Evolutionary conservation across 495 filamentous ascomycete species (phyloP).

Genomic region (Glonium stellatum): DNA sequence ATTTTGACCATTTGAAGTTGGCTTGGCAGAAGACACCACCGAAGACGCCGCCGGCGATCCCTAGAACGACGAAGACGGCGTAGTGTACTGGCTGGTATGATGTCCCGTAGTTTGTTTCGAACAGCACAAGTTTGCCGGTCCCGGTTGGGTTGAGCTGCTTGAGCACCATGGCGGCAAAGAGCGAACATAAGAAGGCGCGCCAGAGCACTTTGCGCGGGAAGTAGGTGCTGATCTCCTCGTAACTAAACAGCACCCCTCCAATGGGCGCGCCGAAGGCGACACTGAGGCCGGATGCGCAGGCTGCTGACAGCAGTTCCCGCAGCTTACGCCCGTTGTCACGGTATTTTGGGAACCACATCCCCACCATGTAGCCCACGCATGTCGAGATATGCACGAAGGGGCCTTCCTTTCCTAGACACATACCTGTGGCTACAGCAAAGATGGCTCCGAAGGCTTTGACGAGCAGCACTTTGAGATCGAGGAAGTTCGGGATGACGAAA

Average conservation of each 20-base stretch:
- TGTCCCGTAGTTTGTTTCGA: slow-evolving; percentile 52
- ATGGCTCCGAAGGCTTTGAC: slow-evolving; percentile 51
- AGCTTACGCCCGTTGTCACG: slow-evolving; percentile 47
- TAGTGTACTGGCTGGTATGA: slow-evolving; percentile 49
- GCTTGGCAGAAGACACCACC: slow-evolving; percentile 52
- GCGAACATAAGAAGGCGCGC: slow-evolving; percentile 52
- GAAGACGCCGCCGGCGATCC: slow-evolving; percentile 49
- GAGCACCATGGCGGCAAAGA: slow-evolving; percentile 47
- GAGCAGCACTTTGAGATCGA: slow-evolving; percentile 48
- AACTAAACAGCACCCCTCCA: slow-evolving; percentile 52
- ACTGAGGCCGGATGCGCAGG: slow-evolving; percentile 48
- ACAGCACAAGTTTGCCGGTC: slow-evolving; percentile 53
- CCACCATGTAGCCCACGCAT: slow-evolving; percentile 50
- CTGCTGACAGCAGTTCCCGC: slow-evolving; percentile 49
- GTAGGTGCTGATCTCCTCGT: slow-evolving; percentile 49
- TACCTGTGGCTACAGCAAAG: slow-evolving; percentile 51
- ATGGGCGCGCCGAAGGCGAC: slow-evolving; percentile 58
- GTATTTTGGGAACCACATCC: slow-evolving; percentile 46
- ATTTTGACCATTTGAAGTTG: slow-evolving; percentile 50
- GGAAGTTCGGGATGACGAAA: slow-evolving; percentile 52
- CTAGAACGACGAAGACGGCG: slow-evolving; percentile 49
- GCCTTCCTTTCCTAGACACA: slow-evolving; percentile 55
- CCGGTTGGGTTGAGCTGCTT: slow-evolving; percentile 52
- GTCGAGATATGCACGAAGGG: slow-evolving; percentile 56
- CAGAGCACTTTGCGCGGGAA: slow-evolving; percentile 52